These are phyloP conservation scores for Thinopyrum elongatum DNA, from an alignment of 176 grass and related monocot genomes.

Conservation along the genomic window DNA sequence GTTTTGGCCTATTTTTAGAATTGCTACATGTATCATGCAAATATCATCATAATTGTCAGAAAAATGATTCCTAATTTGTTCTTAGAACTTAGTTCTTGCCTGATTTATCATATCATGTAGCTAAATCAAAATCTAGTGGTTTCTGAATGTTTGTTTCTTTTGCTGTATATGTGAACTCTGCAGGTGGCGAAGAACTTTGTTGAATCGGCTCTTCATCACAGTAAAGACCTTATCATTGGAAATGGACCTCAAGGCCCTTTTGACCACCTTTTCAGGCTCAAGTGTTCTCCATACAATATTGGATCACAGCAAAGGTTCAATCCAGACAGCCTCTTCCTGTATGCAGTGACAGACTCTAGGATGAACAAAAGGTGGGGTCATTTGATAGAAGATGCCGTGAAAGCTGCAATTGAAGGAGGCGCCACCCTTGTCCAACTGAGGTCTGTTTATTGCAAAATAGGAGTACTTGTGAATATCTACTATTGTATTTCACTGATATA, in stretches of 20 bases:
- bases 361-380: constrained; percentile 88
- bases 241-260: constrained; percentile 91
- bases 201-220: constrained; percentile 74
- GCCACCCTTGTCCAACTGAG: constrained; percentile 87
- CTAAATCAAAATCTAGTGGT: not conserved
- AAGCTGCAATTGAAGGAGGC: constrained; percentile 82
- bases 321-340: constrained; percentile 70
- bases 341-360: constrained; percentile 86
- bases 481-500: not conserved
- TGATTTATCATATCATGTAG: not conserved
- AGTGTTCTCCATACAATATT: constrained; percentile 40
- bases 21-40: not conserved
- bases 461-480: not conserved
- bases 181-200: constrained; percentile 84
- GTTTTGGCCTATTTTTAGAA: not conserved
- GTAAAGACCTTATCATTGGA: constrained; percentile 76
- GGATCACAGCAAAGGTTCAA: constrained; percentile 39
- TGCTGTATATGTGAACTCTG: constrained; percentile 25
- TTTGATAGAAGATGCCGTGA: constrained; percentile 67
- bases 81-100: not conserved
- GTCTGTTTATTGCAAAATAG: constrained; percentile 25
- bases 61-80: not conserved
- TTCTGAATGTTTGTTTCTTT: not conserved
- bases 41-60: not conserved
- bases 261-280: constrained; percentile 75